Base-by-base conservation (phyloP, 2,329 filamentous ascomycete genomes). In the Hymenotorrendiella dingleyae region DNA sequence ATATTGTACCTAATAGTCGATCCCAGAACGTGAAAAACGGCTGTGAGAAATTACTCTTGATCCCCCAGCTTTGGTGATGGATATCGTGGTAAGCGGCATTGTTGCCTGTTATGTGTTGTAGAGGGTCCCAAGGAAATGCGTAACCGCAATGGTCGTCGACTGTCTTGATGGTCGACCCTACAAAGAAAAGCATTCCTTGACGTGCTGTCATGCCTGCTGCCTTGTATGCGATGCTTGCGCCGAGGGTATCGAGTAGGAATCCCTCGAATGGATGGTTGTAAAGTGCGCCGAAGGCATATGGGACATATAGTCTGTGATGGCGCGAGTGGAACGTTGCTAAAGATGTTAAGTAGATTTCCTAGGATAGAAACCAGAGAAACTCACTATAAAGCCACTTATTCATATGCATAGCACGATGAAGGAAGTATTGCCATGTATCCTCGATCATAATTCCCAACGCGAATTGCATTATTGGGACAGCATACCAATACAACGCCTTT, bases 111-210 rank as follows among this genome's bases (percentile, higher is more conserved):
- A 97, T 74, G 61, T 84, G 82, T 72, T 96, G 90, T 41, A 97
- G 72, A 2, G 91, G 91, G 64, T 98, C 93, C 80, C 85, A 97
- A 1, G 93, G 93, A 48, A 98, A 82, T n/a, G 80, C 74, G 62
- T 97, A 98, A 52, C 93, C 93, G 65, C 91, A 96, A 69, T 98
- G 93, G 62, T 98, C 93, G 60, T 96, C 90, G 20, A 97, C 88
- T 0, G 93, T 97, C 73, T 98, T 98, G 71, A 96, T 80, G 6
- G 87, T 94, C 23, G 86, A 91, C 63, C 80, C 76, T 38, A 83
- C 82, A 66, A 95, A 97, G 71, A 96, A 96, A 65, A 79, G 77
- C 71, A 95, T 90, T 55, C 82, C 84, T 64, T 94, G 87, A 41
- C 90, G 82, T 36, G 82, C 73, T n/a, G 80, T 88, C 84, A 97